Base-by-base conservation (phyloP, 169 alveolate species). In the Plasmodium sp. region DNA sequence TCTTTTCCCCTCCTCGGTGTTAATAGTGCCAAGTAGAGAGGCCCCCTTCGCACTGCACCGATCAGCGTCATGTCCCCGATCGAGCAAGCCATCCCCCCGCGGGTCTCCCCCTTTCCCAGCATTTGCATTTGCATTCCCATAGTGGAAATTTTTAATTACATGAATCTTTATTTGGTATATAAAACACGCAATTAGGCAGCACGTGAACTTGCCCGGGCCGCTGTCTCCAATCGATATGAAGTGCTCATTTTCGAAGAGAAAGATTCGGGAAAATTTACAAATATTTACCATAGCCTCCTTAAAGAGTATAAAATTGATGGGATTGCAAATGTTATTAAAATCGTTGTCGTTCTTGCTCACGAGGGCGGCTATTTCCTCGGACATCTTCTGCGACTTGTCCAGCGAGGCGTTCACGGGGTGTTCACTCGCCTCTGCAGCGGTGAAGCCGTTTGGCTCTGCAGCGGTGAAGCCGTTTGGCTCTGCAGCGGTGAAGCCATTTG, bases 141-240 rank as follows among this genome's bases (percentile, higher is more conserved):
- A 82, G 71, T 92, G 83, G 18, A 90, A 90, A 81, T 92, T 82
- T 72, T 92, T 92, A 82, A 92, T 92, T 33, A 92, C 84, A 45
- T 82, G 84, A 77, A 92, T 81, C 82, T 92, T 92, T 14, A 92
- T 92, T 67, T 92, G 95, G 43, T 92, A 92, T 92, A 92, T 92
- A 82, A 72, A 92, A 54, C 95, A 92, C 12, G 95, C 92, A n/a
- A 92, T 92, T 36, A 92, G 62, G 54, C 92, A 81, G 58, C 95
- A 92, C 31, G 92, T 92, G 43, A 92, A 92, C 12, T 81, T 92
- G 12, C 92, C 92, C 7, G 83, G 80, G 10, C 92, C 84, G 58
- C 92, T 92, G 41, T 82, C 92, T 6, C 95, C 95, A 92, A 92
- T 81, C n/a, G 95, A 81, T n/a, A 92, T 92, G 83, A 92, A 92